phyloP scores from a whole-genome alignment of 441 rosid species.

The Brassica balearica region DNA sequence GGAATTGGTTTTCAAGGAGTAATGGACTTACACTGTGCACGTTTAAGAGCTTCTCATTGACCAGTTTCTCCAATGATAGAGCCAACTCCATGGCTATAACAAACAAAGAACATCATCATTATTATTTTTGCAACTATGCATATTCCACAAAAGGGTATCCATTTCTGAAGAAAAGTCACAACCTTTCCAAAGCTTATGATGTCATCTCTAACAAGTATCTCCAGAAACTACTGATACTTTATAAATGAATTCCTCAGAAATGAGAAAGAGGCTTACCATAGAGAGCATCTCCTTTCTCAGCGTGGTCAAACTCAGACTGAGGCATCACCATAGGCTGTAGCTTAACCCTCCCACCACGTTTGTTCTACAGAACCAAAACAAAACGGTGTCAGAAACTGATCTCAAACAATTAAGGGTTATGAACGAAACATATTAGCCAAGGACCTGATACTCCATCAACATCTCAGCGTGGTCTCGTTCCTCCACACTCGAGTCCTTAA shows the following conservation, averaged over 20 bases:
- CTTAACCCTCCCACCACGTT: slow-evolving; percentile 74
- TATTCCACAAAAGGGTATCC: not conserved
- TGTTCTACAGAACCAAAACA: slow-evolving; percentile 52
- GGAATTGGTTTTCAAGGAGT: not conserved
- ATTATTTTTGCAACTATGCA: not conserved
- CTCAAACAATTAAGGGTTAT: not conserved
- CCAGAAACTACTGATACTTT: no score
- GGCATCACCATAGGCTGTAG: slow-evolving; percentile 67
- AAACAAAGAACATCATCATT: slow-evolving; percentile 3
- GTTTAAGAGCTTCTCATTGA: slow-evolving; percentile 74
- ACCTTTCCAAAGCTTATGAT: slow-evolving; percentile 14
- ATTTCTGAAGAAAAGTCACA: not conserved
- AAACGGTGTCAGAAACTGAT: not conserved
- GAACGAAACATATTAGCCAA: not conserved
- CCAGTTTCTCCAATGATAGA: slow-evolving; percentile 82
- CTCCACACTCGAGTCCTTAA: slow-evolving; percentile 62
- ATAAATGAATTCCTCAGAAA: no score
- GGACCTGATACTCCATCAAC: slow-evolving; percentile 61
- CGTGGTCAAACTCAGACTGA: slow-evolving; percentile 68
- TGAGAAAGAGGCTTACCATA: slow-evolving; percentile 55
- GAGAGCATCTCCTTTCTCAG: slow-evolving; percentile 81
- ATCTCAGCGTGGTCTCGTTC: slow-evolving; percentile 65
- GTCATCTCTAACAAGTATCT: no score
- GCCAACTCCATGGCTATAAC: slow-evolving; percentile 86
- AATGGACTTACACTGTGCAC: slow-evolving; percentile 57